phyloP scores from a whole-genome alignment of 2,329 filamentous ascomycete genomes.

The Alternaria sp. region DNA sequence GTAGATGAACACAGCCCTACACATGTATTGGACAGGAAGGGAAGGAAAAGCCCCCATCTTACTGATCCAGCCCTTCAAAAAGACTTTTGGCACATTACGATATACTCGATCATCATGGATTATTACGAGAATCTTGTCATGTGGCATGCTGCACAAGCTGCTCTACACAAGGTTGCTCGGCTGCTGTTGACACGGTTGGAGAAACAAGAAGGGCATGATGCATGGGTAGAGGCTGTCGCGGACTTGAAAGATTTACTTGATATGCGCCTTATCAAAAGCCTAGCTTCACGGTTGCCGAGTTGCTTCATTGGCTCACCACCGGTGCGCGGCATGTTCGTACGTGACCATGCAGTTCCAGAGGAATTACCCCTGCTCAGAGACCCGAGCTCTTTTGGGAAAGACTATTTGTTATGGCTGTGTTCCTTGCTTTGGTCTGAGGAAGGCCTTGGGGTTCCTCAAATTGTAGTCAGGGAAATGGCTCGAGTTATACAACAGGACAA shows the following conservation, averaged over 20 bases:
- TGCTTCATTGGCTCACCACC: background rate
- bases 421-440: background rate
- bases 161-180: background rate
- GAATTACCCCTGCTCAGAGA: background rate
- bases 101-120: background rate
- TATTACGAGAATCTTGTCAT: background rate
- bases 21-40: background rate
- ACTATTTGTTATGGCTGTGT: background rate
- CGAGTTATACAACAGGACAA: background rate
- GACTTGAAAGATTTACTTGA: background rate
- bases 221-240: background rate
- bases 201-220: background rate
- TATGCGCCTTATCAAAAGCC: background rate
- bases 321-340: background rate
- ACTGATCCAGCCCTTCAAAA: background rate
- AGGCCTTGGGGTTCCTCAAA: background rate
- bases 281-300: background rate
- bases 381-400: background rate
- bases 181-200: background rate
- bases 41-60: background rate
- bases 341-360: background rate
- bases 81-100: background rate
- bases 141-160: background rate
- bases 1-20: background rate
- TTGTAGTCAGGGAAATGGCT: background rate